Conservation (phyloP, 1,284 basidiomycete genomes). For the Fomitiporia mediterranea region DNA sequence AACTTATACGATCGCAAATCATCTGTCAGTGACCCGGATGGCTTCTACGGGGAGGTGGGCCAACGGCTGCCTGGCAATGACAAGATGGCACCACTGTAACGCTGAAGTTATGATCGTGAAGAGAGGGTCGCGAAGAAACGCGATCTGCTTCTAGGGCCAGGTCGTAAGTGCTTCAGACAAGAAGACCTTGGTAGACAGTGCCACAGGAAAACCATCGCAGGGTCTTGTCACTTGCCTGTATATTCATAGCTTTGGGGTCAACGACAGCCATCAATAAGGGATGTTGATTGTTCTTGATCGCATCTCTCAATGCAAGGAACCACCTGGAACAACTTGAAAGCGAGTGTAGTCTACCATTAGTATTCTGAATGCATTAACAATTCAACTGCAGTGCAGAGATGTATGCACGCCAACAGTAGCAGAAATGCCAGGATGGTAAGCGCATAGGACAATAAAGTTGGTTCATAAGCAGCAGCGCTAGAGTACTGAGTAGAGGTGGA, state of each 20-base stretch:
- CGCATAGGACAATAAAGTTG: too few relatives aligned
- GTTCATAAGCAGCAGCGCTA: background rate
- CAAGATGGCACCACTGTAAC: constrained; percentile 15
- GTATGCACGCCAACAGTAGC: too few relatives aligned
- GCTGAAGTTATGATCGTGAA: constrained; percentile 6
- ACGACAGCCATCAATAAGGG: constrained; percentile 5
- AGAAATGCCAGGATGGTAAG: too few relatives aligned
- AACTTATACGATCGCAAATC: background rate
- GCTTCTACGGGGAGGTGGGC: constrained; percentile 7
- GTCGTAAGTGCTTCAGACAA: constrained; percentile 8
- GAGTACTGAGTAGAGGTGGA: constrained; percentile 6
- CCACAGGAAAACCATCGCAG: constrained; percentile 6
- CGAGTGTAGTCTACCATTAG: too few relatives aligned
- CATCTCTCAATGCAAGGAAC: constrained; percentile 5
- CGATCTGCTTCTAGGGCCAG: constrained; percentile 11
- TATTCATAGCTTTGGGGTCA: background rate
- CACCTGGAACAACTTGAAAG: background rate
- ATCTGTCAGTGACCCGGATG: constrained; percentile 9
- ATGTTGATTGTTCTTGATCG: constrained; percentile 7
- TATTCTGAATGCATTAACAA: too few relatives aligned
- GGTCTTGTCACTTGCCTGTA: constrained; percentile 6
- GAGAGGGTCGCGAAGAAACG: constrained; percentile 13
- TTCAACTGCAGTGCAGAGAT: background rate
- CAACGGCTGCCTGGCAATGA: constrained; percentile 17
- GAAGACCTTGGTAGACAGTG: constrained; percentile 2